Evolutionary conservation across 192 early-diverging fungal genomes (phyloP).

Genomic region (Podila verticillata): DNA sequence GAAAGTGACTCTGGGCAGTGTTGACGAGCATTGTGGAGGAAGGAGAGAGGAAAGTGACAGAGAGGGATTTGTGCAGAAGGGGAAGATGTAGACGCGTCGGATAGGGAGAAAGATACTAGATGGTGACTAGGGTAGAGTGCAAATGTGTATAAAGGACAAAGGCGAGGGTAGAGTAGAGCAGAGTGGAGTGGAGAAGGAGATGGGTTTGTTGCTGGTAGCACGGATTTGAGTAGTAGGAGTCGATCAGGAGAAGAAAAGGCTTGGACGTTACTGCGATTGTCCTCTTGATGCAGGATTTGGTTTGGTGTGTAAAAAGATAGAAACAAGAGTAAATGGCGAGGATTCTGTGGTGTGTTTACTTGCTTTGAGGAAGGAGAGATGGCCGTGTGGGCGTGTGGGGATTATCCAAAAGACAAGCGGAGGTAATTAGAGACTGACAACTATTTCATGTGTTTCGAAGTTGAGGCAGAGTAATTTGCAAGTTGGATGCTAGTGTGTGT

Average conservation of each 20-base stretch:
- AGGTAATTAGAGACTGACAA: neutral
- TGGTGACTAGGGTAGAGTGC: neutral
- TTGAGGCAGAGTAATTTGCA: neutral
- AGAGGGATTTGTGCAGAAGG: neutral
- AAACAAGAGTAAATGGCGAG: no score
- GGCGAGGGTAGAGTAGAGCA: no score
- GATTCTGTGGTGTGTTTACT: neutral
- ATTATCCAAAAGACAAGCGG: neutral
- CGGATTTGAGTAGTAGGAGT: neutral
- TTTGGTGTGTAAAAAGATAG: neutral
- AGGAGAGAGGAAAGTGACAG: neutral
- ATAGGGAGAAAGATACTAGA: no score
- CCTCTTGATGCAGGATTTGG: neutral
- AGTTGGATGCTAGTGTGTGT: neutral
- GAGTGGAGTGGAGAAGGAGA: no score
- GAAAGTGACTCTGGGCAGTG: conserved; percentile 23
- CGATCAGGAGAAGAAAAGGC: neutral
- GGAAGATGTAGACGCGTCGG: neutral
- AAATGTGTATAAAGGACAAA: no score
- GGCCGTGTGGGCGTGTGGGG: conserved; percentile 47
- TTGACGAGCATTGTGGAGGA: conserved; percentile 29
- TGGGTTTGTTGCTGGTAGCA: neutral
- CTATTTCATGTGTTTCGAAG: conserved; percentile 3
- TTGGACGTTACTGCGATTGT: no score
- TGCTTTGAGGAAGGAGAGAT: neutral